Evolutionary conservation across 768 basidiomycete genomes (phyloP).

Genomic region (Amanita rubescens): DNA sequence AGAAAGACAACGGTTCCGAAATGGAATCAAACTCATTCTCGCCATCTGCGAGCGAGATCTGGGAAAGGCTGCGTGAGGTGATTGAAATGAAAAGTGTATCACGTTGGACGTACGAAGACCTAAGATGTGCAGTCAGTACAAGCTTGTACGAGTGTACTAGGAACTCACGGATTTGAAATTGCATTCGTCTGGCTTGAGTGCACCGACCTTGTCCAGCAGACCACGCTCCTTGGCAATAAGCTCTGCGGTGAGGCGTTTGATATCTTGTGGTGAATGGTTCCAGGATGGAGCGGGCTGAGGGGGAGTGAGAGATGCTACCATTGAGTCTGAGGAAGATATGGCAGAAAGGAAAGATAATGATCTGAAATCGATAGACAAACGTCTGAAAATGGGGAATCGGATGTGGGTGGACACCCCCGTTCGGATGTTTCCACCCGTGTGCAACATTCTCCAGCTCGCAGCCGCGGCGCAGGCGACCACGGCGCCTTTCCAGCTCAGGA

Average conservation of each 20-base stretch:
- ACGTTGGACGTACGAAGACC: conserved; percentile 62
- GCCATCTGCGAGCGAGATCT: conserved; percentile 54
- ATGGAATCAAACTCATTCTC: conserved; percentile 47
- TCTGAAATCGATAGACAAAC: conserved; percentile 10
- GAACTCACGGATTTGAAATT: conserved; percentile 58
- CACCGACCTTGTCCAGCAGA: conserved; percentile 51
- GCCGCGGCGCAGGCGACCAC: conserved; percentile 34
- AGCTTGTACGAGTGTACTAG: neutral
- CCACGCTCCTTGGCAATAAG: conserved; percentile 50
- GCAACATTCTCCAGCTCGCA: conserved; percentile 13
- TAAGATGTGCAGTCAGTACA: conserved; percentile 19
- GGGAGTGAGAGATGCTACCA: conserved; percentile 46
- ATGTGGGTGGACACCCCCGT: conserved; percentile 14
- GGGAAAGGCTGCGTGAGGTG: neutral
- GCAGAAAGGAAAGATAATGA: conserved; percentile 20
- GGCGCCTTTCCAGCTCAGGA: conserved; percentile 31
- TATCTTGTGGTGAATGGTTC: conserved; percentile 58
- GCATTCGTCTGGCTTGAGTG: conserved; percentile 47
- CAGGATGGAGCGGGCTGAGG: conserved; percentile 62
- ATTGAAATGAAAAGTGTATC: neutral
- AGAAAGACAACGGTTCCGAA: conserved; percentile 63
- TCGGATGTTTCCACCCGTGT: conserved; percentile 32
- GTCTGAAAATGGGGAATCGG: conserved; percentile 5
- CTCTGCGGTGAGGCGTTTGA: conserved; percentile 48
- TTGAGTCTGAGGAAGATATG: conserved; percentile 17